Evolutionary conservation across 1,284 basidiomycete species (phyloP).

Genomic region (Moesziomyces sp.): DNA sequence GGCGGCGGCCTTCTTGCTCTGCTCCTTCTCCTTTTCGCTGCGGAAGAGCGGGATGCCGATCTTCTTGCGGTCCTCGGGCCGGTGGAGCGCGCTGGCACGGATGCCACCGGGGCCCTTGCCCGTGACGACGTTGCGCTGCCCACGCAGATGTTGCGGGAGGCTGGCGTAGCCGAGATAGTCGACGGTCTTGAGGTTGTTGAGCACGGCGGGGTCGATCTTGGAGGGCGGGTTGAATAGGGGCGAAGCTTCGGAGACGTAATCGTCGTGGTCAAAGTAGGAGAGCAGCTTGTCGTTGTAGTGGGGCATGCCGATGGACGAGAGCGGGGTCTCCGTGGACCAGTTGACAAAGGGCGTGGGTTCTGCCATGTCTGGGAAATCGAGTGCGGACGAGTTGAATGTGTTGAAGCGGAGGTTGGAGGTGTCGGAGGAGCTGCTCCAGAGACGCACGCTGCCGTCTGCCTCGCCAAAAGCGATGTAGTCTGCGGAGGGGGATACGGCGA

Average conservation of each 20-base stretch:
- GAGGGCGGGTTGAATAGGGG: conserved; percentile 74
- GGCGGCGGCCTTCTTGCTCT: conserved; percentile 57
- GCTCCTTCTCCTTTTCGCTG: conserved; percentile 76
- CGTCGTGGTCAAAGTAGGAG: conserved; percentile 75
- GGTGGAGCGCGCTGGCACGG: conserved; percentile 44
- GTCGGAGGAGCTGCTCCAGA: conserved; percentile 76
- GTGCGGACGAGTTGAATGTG: conserved; percentile 82
- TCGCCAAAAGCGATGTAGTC: conserved; percentile 94
- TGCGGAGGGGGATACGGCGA: conserved; percentile 84
- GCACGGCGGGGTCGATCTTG: conserved; percentile 81
- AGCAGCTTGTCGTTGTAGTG: conserved; percentile 82
- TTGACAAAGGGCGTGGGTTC: conserved; percentile 76
- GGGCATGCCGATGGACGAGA: conserved; percentile 90
- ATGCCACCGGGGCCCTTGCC: conserved; percentile 60
- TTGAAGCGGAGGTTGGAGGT: conserved; percentile 77
- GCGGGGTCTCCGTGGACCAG: conserved; percentile 86
- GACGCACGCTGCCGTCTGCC: conserved; percentile 83
- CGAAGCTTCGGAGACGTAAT: conserved; percentile 64
- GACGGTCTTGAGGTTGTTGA: conserved; percentile 82
- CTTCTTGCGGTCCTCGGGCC: conserved; percentile 60
- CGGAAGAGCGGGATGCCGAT: conserved; percentile 77
- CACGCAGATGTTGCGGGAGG: conserved; percentile 83
- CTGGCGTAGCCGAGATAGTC: conserved; percentile 89
- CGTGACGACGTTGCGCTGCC: conserved; percentile 80
- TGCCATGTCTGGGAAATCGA: conserved; percentile 84